Base-by-base conservation (phyloP, 768 basidiomycete genomes). In the Phanerochaete sordida region DNA sequence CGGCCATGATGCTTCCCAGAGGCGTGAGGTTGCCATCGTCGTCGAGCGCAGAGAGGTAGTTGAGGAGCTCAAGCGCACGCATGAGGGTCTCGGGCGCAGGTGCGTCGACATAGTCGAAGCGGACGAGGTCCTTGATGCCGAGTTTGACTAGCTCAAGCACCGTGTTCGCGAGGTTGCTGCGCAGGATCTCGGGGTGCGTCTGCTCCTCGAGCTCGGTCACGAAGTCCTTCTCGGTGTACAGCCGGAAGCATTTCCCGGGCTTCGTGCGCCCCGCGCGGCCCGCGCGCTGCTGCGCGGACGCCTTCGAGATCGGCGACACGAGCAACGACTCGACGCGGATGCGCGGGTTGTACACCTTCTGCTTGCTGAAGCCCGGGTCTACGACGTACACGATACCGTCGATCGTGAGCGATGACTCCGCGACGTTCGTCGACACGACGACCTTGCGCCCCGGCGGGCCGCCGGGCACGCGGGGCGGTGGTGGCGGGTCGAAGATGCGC, bases 311-410 rank as follows among this genome's bases (percentile, higher is more conserved):
- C 0, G 95, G 95, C 54, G 90, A 88, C 46, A 98, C 95, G 19
- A 98, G 77, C 56, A 99, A 77, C 62, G 88, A 90, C 77, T 99
- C 96, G 23, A 98, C 96, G 48, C 96, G 87, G 61, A 98, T 97
- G 30, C 96, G 84, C 0, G 96, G 97, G 72, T 98, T 98, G 78
- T 98, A 99, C 51, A 98, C 90, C 70, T 96, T 98, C 75, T 98
- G 96, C 75, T 99, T 96, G 33, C 91, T 95, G 77, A 98, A 97
- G 1, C 95, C 95, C 0, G 95, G 93, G 69, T 98, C 96, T 48
- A 98, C 95, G 59, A 98, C 96, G 67, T 98, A 99, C n/a, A 99
- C 95, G 67, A 99, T 98, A 23, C 96, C 96, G 65, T 99, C 96
- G 59, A 99, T 98, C 2, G 96, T 99, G 46, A 98, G 76, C 1